Evolutionary conservation across 2,329 filamentous ascomycete genomes (phyloP).

Genomic region (Aschersonia sp.): DNA sequence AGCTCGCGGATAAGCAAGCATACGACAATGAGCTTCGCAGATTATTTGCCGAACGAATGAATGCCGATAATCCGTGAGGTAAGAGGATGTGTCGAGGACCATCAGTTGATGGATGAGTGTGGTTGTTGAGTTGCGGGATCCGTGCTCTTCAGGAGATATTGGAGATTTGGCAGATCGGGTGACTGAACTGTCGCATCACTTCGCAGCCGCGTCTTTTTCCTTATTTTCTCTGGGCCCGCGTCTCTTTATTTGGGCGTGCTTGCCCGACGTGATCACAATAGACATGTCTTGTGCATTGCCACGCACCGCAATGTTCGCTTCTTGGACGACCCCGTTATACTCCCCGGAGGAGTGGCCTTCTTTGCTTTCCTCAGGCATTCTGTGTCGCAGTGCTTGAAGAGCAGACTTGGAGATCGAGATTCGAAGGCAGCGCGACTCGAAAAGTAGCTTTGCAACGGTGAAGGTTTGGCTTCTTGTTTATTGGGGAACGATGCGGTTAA

Average conservation of each 20-base stretch:
- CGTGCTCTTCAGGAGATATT: no score
- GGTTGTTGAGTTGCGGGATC: no score
- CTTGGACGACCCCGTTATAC: background rate
- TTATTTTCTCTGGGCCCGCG: background rate
- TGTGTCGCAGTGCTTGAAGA: no score
- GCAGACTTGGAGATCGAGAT: no score
- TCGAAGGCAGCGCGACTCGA: no score
- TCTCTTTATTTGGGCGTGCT: background rate
- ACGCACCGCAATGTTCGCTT: background rate
- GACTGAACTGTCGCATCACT: background rate
- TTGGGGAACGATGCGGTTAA: no score
- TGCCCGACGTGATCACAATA: background rate
- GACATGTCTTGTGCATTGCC: background rate
- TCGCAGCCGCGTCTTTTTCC: background rate
- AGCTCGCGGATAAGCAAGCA: conserved; percentile 5
- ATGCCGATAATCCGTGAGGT: background rate
- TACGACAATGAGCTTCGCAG: conserved; percentile 4
- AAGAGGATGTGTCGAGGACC: background rate
- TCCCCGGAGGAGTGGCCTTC: background rate
- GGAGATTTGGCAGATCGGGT: no score
- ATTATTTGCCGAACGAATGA: background rate
- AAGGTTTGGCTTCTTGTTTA: no score
- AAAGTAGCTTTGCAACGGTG: no score
- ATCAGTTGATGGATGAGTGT: no score
- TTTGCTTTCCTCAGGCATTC: background rate